Base-by-base conservation (phyloP, 805 yeast genomes). In the Suhomyces vadensis region DNA sequence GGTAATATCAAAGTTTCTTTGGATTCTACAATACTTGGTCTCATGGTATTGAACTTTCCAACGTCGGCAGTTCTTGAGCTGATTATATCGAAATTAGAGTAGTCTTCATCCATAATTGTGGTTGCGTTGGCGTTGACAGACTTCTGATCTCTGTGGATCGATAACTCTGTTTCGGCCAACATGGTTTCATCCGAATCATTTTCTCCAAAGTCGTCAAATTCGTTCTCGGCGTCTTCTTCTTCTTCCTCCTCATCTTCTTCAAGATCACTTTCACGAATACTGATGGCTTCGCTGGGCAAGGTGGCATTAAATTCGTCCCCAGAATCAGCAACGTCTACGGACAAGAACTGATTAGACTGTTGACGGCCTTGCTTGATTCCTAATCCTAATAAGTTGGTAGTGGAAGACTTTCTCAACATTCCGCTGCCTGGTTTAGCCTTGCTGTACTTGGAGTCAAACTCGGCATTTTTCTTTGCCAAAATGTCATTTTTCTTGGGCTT, bases 11-110 rank as follows among this genome's bases (percentile, higher is more conserved):
- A 56, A 0, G 68, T 59, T 14, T 64, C 69, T 29, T 54, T 60
- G 1, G 71, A 67, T 11, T 55, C 57, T 11, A 63, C 52, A 17
- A 58, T 44, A 38, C 57, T 63, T 23, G 70, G 64, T 38, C 51
- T 50, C 24, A 43, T 40, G 7, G 44, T 56, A 43, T 51, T 61
- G n/a, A 54, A 22, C 39, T 52, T 57, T 3, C 64, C 67, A n/a
- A 63, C 47, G 13, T 59, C 64, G 1, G 65, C 65, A 22, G 60
- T 58, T 37, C 57, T 55, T 10, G 66, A 52, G 39, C 67, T 63
- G 21, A 61, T 53, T 21, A 63, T 43, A 39, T 60, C 65, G 46
- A 56, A 54, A 46, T 56, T 57, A 9, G 64, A 60, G 37, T 52
- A 48, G 31, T 61, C 67, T 26, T 53, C 47, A 11, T 56, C 57